A percentile compares a stretch with the other conserved stretches of the same genome.
phyloP scores from a whole-genome alignment of 768 basidiomycete species.

The Phallus indusiatus region DNA sequence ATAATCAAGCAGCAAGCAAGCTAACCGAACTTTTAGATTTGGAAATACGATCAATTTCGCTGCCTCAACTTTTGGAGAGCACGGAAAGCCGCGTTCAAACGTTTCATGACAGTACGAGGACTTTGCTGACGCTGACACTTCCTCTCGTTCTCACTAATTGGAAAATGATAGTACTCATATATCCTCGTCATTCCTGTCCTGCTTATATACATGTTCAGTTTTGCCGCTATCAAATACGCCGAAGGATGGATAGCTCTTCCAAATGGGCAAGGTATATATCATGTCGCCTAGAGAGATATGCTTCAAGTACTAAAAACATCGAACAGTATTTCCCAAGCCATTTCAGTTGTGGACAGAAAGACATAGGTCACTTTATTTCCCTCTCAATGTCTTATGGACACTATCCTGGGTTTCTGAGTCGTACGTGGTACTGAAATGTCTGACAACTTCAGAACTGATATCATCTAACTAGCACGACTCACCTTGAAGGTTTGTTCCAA shows the following conservation, averaged over 20 bases:
- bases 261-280: neutral
- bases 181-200: slow-evolving; percentile 53
- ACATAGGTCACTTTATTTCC: slow-evolving; percentile 46
- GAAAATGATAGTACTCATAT: slow-evolving; percentile 55
- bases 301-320: neutral
- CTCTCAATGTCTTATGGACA: slow-evolving; percentile 54
- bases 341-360: slow-evolving; percentile 42
- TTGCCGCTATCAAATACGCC: slow-evolving; percentile 61
- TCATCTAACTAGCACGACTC: neutral
- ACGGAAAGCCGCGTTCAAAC: slow-evolving; percentile 60
- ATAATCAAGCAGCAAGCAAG: neutral
- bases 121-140: neutral
- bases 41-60: slow-evolving; percentile 72
- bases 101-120: slow-evolving; percentile 69
- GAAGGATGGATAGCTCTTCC: slow-evolving; percentile 50
- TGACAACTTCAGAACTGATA: neutral
- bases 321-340: slow-evolving; percentile 56
- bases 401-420: slow-evolving; percentile 68
- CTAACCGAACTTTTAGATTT: slow-evolving; percentile 27
- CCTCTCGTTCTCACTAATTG: neutral
- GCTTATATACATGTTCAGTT: slow-evolving; percentile 49
- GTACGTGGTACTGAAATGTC: slow-evolving; percentile 32
- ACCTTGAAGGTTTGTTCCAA: neutral
- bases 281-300: slow-evolving; percentile 2
- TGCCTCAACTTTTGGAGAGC: slow-evolving; percentile 46